phyloP scores from a whole-genome alignment of 768 basidiomycete species.

The Clavulina sp. region DNA sequence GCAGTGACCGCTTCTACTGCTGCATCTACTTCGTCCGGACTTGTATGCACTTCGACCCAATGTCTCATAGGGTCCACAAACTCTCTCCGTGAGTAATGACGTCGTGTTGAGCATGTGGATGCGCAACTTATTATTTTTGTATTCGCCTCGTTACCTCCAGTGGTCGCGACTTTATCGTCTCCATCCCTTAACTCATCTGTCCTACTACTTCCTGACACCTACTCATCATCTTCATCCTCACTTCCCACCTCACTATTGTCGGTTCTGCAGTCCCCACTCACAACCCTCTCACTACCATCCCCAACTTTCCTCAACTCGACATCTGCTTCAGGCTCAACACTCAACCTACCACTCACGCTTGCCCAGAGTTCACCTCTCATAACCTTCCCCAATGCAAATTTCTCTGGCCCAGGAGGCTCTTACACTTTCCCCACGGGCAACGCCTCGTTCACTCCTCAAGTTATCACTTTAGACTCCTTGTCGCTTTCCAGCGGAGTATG shows the following conservation, averaged over 20 bases:
- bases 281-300: slow-evolving; percentile 30
- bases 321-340: slow-evolving; percentile 9
- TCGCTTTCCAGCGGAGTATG: slow-evolving; percentile 51
- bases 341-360: slow-evolving; percentile 8
- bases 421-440: slow-evolving; percentile 19
- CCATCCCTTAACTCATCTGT: slow-evolving; percentile 27
- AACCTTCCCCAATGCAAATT: slow-evolving; percentile 1
- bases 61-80: slow-evolving; percentile 6
- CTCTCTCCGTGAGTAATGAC: background rate
- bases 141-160: slow-evolving; percentile 21
- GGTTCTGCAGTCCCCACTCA: slow-evolving; percentile 45
- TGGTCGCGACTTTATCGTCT: slow-evolving; percentile 45
- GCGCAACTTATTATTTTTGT: background rate
- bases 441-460: slow-evolving; percentile 28
- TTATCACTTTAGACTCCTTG: slow-evolving; percentile 41
- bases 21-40: slow-evolving; percentile 3
- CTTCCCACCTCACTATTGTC: slow-evolving; percentile 51
- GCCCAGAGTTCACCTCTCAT: slow-evolving; percentile 5
- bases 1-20: background rate
- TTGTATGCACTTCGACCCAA: slow-evolving; percentile 9
- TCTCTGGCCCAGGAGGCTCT: slow-evolving; percentile 1
- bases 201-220: slow-evolving; percentile 32
- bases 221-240: slow-evolving; percentile 38
- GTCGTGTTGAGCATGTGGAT: background rate
- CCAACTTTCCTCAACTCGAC: slow-evolving; percentile 9